These are phyloP conservation scores for Penicillium ochrochloron DNA, from an alignment of 495 filamentous ascomycete genomes.

Conservation along the genomic window DNA sequence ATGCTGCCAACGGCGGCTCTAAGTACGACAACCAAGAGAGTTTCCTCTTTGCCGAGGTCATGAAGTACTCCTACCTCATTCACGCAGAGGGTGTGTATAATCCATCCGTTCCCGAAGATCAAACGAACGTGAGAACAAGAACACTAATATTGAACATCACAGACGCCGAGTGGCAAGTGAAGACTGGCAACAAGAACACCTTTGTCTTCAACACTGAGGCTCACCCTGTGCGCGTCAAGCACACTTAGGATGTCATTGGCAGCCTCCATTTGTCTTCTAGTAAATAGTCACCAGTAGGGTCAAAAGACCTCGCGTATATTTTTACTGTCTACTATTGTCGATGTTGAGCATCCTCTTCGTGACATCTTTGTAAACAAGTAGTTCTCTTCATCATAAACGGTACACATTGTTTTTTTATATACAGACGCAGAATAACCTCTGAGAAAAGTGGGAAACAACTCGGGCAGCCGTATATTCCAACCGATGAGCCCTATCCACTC, in stretches of 20 bases:
- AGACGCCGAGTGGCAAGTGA: slow-evolving; percentile 71
- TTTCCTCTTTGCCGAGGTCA: slow-evolving; percentile 87
- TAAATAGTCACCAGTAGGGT: slow-evolving; percentile 17
- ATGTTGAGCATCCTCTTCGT: background rate
- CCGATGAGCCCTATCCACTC: background rate
- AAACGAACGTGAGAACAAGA: background rate
- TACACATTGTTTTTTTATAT: too few relatives aligned
- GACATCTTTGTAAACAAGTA: background rate
- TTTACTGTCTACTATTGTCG: background rate
- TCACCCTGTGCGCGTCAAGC: slow-evolving; percentile 68
- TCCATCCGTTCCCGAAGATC: background rate
- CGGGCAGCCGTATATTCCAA: too few relatives aligned
- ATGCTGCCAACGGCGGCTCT: slow-evolving; percentile 60
- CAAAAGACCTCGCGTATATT: slow-evolving; percentile 7
- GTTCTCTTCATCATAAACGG: background rate
- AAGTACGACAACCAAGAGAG: slow-evolving; percentile 79
- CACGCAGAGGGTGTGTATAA: slow-evolving; percentile 46
- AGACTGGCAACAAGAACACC: slow-evolving; percentile 57
- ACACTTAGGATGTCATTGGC: slow-evolving; percentile 16
- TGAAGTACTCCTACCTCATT: slow-evolving; percentile 84
- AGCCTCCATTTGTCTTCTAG: slow-evolving; percentile 10
- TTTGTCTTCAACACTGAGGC: slow-evolving; percentile 89
- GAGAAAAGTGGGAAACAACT: too few relatives aligned
- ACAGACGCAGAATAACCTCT: too few relatives aligned
- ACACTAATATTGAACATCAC: slow-evolving; percentile 21